Conservation (phyloP, 2,329 filamentous ascomycete species). For the Trichoderma atrobrunneum region DNA sequence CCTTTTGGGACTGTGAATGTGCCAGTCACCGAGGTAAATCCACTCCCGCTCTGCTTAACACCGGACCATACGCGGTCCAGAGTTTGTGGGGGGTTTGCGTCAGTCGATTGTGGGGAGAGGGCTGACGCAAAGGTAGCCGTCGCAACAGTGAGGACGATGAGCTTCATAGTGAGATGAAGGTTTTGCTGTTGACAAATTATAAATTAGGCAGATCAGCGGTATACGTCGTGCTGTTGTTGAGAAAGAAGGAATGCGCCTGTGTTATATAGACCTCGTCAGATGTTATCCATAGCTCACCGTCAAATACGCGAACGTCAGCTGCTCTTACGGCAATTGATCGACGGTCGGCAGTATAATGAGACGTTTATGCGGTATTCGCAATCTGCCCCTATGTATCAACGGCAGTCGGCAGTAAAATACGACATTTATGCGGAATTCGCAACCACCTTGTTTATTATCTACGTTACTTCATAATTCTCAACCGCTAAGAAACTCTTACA, state of each 20-base stretch:
- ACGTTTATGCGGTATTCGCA: background rate
- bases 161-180: background rate
- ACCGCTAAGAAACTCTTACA: background rate
- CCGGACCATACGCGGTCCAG: constrained; percentile 27
- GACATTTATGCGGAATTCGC: too few species aligned
- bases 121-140: background rate
- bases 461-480: background rate
- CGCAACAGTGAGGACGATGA: background rate
- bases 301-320: background rate
- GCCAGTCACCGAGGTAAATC: constrained; percentile 29
- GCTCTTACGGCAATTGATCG: background rate
- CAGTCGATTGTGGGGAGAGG: background rate
- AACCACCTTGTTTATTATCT: background rate
- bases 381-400: background rate
- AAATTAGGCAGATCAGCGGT: background rate
- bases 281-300: too few species aligned
- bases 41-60: constrained; percentile 28
- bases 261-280: background rate
- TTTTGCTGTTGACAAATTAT: background rate
- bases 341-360: background rate
- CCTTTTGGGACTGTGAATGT: constrained; percentile 32
- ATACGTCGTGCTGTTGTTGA: background rate
- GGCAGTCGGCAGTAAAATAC: too few species aligned
- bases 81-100: background rate
- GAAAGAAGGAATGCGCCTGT: background rate